Conservation (phyloP, 2,329 filamentous ascomycete species). For the Colletotrichum melonis region DNA sequence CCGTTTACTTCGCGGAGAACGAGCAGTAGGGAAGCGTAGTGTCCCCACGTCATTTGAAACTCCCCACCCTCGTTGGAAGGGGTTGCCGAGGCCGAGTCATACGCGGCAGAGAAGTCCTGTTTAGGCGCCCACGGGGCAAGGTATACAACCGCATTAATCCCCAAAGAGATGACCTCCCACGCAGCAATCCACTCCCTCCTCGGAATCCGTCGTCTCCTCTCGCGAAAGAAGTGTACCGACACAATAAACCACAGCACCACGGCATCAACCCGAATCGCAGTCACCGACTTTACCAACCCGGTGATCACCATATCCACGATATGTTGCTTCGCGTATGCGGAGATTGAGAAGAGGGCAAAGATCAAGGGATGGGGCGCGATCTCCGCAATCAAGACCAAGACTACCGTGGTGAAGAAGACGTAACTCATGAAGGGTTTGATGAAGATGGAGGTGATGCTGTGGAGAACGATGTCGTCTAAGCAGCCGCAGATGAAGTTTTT, state of each 20-base stretch:
- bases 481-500: too few relatives aligned
- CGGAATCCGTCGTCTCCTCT: background rate
- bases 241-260: background rate
- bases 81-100: background rate
- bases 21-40: background rate
- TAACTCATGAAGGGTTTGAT: background rate
- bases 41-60: background rate
- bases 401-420: background rate
- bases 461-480: too few relatives aligned
- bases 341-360: background rate
- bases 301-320: background rate
- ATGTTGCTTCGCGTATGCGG: too few relatives aligned
- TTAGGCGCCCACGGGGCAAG: too few relatives aligned
- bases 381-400: background rate
- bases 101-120: too few relatives aligned
- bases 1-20: background rate
- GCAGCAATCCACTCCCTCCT: background rate
- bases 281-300: background rate
- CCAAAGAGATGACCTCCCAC: background rate
- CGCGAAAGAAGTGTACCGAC: background rate
- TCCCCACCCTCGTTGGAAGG: background rate
- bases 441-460: background rate
- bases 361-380: background rate
- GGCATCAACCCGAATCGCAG: background rate
- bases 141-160: too few relatives aligned